phyloP scores from a whole-genome alignment of 208 protist species.

The Trypanosoma caninum region DNA sequence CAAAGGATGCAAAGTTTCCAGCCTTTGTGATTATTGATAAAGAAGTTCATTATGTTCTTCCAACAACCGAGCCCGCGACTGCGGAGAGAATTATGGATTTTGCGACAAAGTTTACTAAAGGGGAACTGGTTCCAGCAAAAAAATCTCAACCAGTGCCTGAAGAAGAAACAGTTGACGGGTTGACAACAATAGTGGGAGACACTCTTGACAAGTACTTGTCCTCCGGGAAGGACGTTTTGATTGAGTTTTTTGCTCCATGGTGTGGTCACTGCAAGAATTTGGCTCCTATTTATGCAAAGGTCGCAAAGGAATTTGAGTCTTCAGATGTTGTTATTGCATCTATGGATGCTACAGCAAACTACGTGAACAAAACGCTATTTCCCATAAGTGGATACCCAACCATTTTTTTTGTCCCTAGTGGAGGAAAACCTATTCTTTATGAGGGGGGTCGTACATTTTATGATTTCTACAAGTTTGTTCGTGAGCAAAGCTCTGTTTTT shows the following conservation, averaged over 20 bases:
- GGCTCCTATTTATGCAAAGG: slow-evolving; percentile 33
- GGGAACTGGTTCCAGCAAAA: slow-evolving; percentile 36
- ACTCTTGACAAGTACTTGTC: slow-evolving; percentile 53
- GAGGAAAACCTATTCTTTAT: slow-evolving; percentile 25
- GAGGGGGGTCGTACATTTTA: slow-evolving; percentile 36
- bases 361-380: slow-evolving; percentile 36
- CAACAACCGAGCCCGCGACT: slow-evolving; percentile 36
- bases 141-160: slow-evolving; percentile 64
- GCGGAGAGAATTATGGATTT: slow-evolving; percentile 47
- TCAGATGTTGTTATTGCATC: slow-evolving; percentile 57
- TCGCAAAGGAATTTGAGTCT: slow-evolving; percentile 45
- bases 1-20: slow-evolving; percentile 57
- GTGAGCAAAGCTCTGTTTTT: slow-evolving; percentile 23
- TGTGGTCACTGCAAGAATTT: slow-evolving; percentile 80
- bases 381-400: slow-evolving; percentile 59
- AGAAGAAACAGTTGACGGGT: slow-evolving; percentile 63
- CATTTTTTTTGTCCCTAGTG: slow-evolving; percentile 49
- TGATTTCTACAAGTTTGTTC: slow-evolving; percentile 80
- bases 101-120: slow-evolving; percentile 48
- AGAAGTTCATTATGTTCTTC: slow-evolving; percentile 51
- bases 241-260: slow-evolving; percentile 93
- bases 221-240: slow-evolving; percentile 48
- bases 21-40: slow-evolving; percentile 67
- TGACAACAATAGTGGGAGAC: slow-evolving; percentile 78
- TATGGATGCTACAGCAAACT: slow-evolving; percentile 56